A percentile compares a stretch with the other conserved stretches of the same genome.
phyloP scores from a whole-genome alignment of 371 early-diverging fungal genomes.

The Zopfochytrium polystomum region DNA sequence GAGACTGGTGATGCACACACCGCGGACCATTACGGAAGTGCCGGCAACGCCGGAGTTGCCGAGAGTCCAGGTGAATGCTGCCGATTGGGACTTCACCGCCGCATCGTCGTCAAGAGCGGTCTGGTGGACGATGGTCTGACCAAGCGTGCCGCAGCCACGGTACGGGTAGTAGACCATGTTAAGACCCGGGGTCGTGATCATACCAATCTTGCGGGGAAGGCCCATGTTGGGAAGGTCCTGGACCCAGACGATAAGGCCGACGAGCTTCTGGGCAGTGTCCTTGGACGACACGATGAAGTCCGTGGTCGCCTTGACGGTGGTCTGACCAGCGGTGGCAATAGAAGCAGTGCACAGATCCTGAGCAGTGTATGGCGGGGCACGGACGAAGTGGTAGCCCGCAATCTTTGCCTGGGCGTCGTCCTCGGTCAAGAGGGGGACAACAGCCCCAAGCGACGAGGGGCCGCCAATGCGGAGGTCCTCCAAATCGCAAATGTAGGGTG shows the following conservation, averaged over 20 bases:
- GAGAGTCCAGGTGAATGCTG: slow-evolving; percentile 6
- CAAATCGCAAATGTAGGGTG: slow-evolving; percentile 17
- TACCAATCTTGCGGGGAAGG: slow-evolving; percentile 14
- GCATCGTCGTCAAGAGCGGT: slow-evolving; percentile 16
- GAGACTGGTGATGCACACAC: slow-evolving; percentile 15
- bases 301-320: too few relatives aligned
- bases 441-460: slow-evolving; percentile 13
- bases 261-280: not conserved
- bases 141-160: not conserved
- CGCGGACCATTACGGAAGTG: slow-evolving; percentile 8
- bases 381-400: slow-evolving; percentile 16
- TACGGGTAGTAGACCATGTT: slow-evolving; percentile 22
- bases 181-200: slow-evolving; percentile 4
- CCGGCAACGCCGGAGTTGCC: slow-evolving; percentile 1
- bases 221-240: slow-evolving; percentile 4
- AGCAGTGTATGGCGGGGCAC: not conserved
- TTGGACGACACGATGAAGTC: too few relatives aligned
- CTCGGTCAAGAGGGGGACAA: slow-evolving; percentile 15
- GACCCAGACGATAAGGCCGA: slow-evolving; percentile 22
- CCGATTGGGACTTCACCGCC: slow-evolving; percentile 1
- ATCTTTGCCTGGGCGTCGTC: slow-evolving; percentile 16
- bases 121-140: slow-evolving; percentile 16
- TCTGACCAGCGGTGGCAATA: too few relatives aligned
- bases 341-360: slow-evolving; percentile 19
- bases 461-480: slow-evolving; percentile 4